Evolutionary conservation across 352 stramenopile genomes (phyloP), one percentile per base, ranked within the genome.

Genomic region (Plasmopara viticola): DNA sequence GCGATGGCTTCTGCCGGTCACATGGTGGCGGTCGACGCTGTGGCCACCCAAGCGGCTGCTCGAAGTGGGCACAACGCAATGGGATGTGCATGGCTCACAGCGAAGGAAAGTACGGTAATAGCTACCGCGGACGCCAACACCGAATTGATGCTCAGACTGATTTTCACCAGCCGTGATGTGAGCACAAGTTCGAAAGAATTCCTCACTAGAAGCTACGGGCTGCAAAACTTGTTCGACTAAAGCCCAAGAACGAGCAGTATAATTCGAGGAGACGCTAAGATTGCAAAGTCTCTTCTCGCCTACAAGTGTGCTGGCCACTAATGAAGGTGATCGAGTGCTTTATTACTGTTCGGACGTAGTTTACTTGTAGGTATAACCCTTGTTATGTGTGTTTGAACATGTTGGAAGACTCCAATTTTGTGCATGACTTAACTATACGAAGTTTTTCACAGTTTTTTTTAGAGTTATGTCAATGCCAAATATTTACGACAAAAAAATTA

Each of bases 41-140:
- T 42, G 80, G 80, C 39, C 80, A 91, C 64, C 50, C 74, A 6
- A 78, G 63, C 28, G 81, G 81, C 4, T 91, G 80, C 58, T 78
- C 68, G 15, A 91, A 91, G 55, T 91, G 80, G 80, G 80, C 80
- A 2, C 80, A 91, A 59, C 76, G 80, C 15, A 91, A 91, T 41
- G 80, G 80, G 14, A 89, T 89, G 76, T 91, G 80, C 68, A 91
- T 91, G 81, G 79, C 76, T 1, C 81, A 91, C 51, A 89, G 78
- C 41, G 81, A 91, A 51, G 81, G 81, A 17, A 83, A 80, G 44
- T 92, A 92, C 39, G 80, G 80, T 28, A 89, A 87, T 52, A 90
- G 80, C 53, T 90, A 90, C 43, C 75, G 80, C 46, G 80, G 80
- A 2, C 65, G 80, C 5, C 59, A 87, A 34, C 43, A 77, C 20